phyloP scores from a whole-genome alignment of 2,329 filamentous ascomycete genomes.

The Aspergillus aculeatinus region DNA sequence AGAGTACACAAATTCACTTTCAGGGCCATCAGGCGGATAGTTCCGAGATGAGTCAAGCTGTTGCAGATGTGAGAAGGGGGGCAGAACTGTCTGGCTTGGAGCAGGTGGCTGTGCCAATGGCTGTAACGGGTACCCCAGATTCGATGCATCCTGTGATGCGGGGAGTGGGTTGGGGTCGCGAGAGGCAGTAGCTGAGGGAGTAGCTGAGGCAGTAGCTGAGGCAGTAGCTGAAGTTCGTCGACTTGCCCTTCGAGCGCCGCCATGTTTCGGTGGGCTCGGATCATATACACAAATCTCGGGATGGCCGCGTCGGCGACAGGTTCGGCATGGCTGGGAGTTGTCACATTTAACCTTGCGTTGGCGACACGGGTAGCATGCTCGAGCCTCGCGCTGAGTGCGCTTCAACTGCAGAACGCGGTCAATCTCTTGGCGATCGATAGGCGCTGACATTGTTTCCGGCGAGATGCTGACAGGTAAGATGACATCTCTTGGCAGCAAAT shows the following conservation, averaged over 20 bases:
- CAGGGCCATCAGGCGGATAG: background rate
- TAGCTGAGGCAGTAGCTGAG: background rate
- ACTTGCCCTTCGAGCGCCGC: background rate
- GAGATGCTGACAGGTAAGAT: background rate
- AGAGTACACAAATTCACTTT: constrained; percentile 26
- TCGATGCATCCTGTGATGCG: background rate
- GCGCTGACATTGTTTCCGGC: background rate
- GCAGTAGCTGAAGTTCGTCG: background rate
- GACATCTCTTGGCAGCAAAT: background rate
- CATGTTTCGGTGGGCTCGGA: background rate
- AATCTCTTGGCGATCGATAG: constrained; percentile 26
- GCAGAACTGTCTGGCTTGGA: background rate
- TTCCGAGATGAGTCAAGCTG: background rate
- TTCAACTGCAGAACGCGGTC: constrained; percentile 30
- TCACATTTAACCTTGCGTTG: constrained; percentile 41
- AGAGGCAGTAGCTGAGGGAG: background rate
- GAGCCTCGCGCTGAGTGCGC: constrained; percentile 30
- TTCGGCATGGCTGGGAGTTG: constrained; percentile 28
- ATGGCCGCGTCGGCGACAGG: constrained; percentile 29
- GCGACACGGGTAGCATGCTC: constrained; percentile 37
- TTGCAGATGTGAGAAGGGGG: background rate
- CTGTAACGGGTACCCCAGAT: background rate
- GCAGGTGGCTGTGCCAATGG: background rate
- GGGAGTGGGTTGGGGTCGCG: background rate
- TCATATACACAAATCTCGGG: constrained; percentile 31